phyloP scores from a whole-genome alignment of 2,329 filamentous ascomycete genomes.

The Penicillium capsulatum region DNA sequence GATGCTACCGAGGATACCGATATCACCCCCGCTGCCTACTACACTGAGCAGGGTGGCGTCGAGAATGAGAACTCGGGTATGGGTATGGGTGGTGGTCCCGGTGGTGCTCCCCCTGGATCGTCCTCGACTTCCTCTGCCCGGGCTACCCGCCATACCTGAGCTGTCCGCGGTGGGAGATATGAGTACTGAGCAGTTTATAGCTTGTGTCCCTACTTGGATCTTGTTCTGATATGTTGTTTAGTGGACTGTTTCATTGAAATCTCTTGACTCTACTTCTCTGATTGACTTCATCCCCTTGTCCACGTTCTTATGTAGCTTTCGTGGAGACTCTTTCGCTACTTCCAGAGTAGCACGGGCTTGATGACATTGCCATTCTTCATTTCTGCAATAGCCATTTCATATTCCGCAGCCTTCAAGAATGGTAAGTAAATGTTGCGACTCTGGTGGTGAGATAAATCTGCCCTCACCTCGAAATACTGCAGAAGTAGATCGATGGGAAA shows the following conservation, averaged over 20 bases:
- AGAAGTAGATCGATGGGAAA: slow-evolving; percentile 16
- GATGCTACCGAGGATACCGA: slow-evolving; percentile 36
- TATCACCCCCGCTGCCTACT: slow-evolving; percentile 30
- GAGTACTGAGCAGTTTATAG: no score
- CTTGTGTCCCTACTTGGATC: no score
- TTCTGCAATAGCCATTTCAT: not conserved
- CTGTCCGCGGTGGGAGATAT: no score
- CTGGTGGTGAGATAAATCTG: no score
- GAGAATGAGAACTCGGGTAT: slow-evolving; percentile 24
- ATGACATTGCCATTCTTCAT: slow-evolving; percentile 2
- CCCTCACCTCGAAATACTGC: slow-evolving; percentile 13
- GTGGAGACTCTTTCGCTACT: no score
- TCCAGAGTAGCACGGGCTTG: slow-evolving; percentile 10
- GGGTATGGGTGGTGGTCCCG: no score
- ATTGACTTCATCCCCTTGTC: no score
- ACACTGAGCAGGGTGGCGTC: slow-evolving; percentile 34
- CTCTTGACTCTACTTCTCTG: no score
- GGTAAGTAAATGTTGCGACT: no score
- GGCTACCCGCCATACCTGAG: not conserved
- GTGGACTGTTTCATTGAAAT: no score
- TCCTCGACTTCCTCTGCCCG: slow-evolving; percentile 4
- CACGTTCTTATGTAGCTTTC: no score
- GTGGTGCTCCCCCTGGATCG: slow-evolving; percentile 7
- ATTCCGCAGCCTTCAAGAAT: slow-evolving; percentile 9
- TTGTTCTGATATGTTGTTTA: no score